These are phyloP conservation scores for Puccinia brachypodii DNA, from an alignment of 1,284 basidiomycete species.

Conservation along the genomic window DNA sequence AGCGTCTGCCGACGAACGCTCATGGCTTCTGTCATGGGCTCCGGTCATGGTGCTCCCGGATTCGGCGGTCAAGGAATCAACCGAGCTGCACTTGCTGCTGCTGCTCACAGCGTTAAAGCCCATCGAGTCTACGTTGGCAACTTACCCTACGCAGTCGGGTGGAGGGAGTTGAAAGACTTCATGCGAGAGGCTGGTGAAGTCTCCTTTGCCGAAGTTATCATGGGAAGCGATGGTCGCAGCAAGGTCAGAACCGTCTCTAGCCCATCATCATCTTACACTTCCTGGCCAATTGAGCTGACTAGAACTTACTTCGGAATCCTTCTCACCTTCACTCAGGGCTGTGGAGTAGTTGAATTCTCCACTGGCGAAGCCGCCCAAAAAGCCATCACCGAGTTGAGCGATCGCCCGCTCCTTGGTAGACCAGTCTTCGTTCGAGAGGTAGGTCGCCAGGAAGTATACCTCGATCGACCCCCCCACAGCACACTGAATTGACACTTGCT, in stretches of 20 bases:
- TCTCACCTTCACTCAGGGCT: constrained; percentile 18
- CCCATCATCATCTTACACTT: neutral
- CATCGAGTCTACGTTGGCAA: constrained; percentile 47
- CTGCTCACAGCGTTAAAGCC: constrained; percentile 47
- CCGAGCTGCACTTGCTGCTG: constrained; percentile 39
- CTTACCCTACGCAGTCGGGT: constrained; percentile 44
- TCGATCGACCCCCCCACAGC: neutral
- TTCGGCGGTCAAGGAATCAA: constrained; percentile 29
- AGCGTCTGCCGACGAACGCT: constrained; percentile 20
- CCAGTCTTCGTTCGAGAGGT: constrained; percentile 97
- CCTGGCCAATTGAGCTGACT: neutral
- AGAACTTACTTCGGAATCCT: neutral
- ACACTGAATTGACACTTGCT: neutral
- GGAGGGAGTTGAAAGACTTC: constrained; percentile 48
- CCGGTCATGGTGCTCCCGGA: constrained; percentile 31
- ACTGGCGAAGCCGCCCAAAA: constrained; percentile 79
- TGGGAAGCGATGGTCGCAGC: constrained; percentile 43
- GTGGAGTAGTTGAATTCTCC: constrained; percentile 71
- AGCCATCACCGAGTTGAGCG: constrained; percentile 80
- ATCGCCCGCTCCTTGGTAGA: constrained; percentile 81
- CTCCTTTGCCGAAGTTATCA: constrained; percentile 47
- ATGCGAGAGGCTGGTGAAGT: constrained; percentile 48
- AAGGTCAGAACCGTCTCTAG: constrained; percentile 20
- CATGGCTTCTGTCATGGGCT: constrained; percentile 45
- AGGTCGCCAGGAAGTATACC: constrained; percentile 48